Base-by-base conservation (phyloP, 2,329 filamentous ascomycete species). In the Fusarium sp. region DNA sequence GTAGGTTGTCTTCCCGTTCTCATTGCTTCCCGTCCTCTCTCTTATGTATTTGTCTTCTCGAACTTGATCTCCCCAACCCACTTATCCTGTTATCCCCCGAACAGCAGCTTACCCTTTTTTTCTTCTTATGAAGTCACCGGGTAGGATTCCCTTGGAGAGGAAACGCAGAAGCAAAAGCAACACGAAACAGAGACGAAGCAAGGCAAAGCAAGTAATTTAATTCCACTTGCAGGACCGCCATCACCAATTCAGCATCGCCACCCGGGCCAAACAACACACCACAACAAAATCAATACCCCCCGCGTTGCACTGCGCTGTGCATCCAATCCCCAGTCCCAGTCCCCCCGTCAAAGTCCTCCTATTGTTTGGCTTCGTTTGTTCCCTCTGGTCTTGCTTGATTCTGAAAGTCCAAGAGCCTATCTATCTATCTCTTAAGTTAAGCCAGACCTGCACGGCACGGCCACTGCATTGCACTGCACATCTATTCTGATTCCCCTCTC, bases 281-380 rank as follows among this genome's bases (percentile, higher is more conserved):
- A 60, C 60, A 70, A 62, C 66, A 62, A 49, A 35, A 57, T 49
- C 54, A 56, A 46, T 56, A 66, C 70, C 70, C 49, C 70, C 70
- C 70, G 70, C 70, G 66, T 55, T 73, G 70, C 31, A 39, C 38
- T 66, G 51, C 55, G 55, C 23, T 49, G 41, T 69, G 66, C 57
- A 49, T 49, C 55, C 55, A 57, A 48, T 66, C 66, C 61, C 65
- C 60, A 61, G 69, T 44, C 31, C 64, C 45, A n/a, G 27, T 31
- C 25, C 44, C 48, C 66, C 66, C 63, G 42, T 73, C 60, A 55
- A 66, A 29, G 55, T 69, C 66, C 63, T 66, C 64, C 64, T 52
- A 63, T 73, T 70, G 73, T 75, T 68, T 72, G 70, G 65, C 73
- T 72, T 75, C 70, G 73, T 70, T 76, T 65, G 73, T 66, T 71